Percentiles rank a stretch among this genome's conserved stretches.
Evolutionary conservation across 1,284 basidiomycete species (phyloP).

Genomic region (Puccinia triticina): DNA sequence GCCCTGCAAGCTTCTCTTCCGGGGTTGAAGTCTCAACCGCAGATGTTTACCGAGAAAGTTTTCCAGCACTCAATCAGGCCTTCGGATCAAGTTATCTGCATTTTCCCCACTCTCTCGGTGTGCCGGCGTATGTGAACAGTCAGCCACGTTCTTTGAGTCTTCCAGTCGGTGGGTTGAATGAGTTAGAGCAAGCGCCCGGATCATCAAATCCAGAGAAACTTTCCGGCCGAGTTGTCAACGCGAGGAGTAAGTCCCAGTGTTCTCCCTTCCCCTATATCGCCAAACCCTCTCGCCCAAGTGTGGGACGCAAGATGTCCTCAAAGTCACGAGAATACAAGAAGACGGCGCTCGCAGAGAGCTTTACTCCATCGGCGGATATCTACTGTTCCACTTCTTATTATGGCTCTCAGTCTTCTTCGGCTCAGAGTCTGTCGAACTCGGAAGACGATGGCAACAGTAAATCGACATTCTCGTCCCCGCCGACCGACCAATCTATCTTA

Average conservation of each 20-base stretch:
- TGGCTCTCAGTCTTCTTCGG: conserved; percentile 18
- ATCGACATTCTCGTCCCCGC: neutral
- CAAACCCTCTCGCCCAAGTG: conserved; percentile 20
- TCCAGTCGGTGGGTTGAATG: neutral
- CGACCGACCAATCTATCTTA: neutral
- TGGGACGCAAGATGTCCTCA: conserved; percentile 18
- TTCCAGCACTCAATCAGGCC: neutral
- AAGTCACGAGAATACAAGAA: conserved; percentile 18
- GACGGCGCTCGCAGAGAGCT: neutral
- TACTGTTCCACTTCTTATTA: conserved; percentile 8
- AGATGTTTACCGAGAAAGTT: conserved; percentile 8
- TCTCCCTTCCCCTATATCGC: conserved; percentile 13
- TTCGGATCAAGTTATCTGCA: conserved; percentile 8
- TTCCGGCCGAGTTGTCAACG: neutral
- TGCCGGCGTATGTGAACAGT: neutral
- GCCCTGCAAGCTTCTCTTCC: neutral
- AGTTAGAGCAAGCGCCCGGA: neutral
- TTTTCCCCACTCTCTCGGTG: neutral
- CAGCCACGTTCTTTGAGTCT: conserved; percentile 22
- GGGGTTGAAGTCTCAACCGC: neutral
- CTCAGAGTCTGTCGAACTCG: conserved; percentile 21
- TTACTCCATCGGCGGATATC: neutral
- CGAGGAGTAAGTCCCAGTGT: conserved; percentile 16
- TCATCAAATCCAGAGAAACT: neutral
- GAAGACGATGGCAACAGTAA: conserved; percentile 30